Conservation (phyloP, 2,329 filamentous ascomycete species). For the Cytospora piceicola region DNA sequence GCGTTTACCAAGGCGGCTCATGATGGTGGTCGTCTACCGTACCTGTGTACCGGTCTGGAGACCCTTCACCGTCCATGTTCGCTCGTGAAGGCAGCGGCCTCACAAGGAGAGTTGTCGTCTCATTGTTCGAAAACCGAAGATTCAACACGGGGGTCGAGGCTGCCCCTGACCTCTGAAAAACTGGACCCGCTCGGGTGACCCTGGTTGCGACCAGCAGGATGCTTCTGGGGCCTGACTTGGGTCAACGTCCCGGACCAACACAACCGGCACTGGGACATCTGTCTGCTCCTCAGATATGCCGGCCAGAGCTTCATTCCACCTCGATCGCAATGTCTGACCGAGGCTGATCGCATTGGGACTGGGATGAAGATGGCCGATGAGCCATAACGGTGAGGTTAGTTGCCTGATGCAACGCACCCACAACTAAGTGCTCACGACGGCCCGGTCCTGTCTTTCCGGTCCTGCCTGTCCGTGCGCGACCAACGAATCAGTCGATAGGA, state of each 20-base stretch:
- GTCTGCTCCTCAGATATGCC: background rate
- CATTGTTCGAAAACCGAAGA: conserved; percentile 14
- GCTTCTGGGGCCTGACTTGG: background rate
- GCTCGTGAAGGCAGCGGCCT: conserved; percentile 9
- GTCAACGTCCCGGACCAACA: background rate
- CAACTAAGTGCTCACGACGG: background rate
- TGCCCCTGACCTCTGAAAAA: conserved; percentile 1
- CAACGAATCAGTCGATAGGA: background rate
- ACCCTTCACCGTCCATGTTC: conserved; percentile 5
- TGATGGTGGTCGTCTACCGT: background rate
- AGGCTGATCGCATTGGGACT: conserved; percentile 18
- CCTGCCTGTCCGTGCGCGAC: background rate
- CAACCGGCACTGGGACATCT: background rate
- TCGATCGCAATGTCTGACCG: conserved; percentile 7
- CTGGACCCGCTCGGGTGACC: background rate
- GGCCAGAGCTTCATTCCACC: background rate
- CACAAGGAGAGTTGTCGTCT: background rate
- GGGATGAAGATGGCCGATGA: background rate
- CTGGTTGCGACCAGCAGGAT: background rate
- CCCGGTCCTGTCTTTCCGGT: background rate
- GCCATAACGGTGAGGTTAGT: background rate
- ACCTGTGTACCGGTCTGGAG: background rate
- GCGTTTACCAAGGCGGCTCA: conserved; percentile 26
- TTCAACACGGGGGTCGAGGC: background rate
- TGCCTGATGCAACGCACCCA: conserved; percentile 24